Evolutionary conservation across 495 filamentous ascomycete species (phyloP).

Genomic region (Talaromyces ruber): DNA sequence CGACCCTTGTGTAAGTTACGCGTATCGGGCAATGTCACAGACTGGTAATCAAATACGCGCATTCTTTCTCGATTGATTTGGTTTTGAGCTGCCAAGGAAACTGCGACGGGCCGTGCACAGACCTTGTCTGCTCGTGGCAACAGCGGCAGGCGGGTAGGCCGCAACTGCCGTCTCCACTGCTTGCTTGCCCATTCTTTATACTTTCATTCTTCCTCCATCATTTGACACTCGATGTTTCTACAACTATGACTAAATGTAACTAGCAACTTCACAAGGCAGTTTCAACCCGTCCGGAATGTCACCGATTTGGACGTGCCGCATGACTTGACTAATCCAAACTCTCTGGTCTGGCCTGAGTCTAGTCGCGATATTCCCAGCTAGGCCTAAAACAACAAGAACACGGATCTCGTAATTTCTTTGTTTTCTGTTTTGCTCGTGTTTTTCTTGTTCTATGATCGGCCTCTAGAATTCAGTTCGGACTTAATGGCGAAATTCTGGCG

Average conservation of each 20-base stretch:
- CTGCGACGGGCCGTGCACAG: neutral
- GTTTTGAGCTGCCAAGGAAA: neutral
- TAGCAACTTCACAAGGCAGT: neutral
- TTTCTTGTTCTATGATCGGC: neutral
- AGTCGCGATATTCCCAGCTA: neutral
- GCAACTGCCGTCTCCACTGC: neutral
- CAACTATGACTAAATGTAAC: neutral
- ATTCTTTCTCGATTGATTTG: neutral
- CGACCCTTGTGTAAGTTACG: neutral
- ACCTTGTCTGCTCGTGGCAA: neutral
- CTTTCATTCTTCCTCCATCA: neutral
- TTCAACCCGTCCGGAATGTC: neutral
- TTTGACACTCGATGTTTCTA: neutral
- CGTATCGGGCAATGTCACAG: neutral
- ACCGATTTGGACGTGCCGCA: neutral
- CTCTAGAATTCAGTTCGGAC: neutral
- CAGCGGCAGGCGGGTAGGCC: neutral
- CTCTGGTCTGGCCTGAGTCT: neutral
- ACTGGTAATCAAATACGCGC: neutral
- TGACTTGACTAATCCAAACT: neutral
- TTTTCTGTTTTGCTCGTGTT: neutral
- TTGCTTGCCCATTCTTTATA: neutral
- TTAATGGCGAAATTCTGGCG: neutral
- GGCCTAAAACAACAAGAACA: neutral
- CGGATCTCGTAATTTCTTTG: neutral